phyloP scores from a whole-genome alignment of 2,329 filamentous ascomycete genomes.

The Cyphellophora attinorum region DNA sequence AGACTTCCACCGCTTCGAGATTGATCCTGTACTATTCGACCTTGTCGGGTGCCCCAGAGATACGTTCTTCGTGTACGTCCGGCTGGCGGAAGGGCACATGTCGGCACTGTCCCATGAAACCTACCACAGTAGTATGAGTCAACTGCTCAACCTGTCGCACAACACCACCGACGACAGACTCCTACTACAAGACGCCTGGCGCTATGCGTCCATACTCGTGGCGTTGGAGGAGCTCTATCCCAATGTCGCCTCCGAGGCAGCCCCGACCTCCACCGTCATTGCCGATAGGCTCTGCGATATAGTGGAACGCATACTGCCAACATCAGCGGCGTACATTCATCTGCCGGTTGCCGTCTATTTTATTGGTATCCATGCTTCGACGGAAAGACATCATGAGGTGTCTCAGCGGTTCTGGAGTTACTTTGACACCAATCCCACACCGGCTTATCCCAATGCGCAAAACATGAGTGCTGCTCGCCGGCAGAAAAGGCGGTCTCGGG shows the following conservation, averaged over 20 bases:
- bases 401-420: constrained; percentile 1
- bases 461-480: neutral
- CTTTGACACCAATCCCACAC: constrained; percentile 1
- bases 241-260: neutral
- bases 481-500: neutral
- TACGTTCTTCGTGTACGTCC: constrained; percentile 3
- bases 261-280: neutral
- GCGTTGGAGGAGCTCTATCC: constrained; percentile 2
- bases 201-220: constrained; percentile 1
- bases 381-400: neutral
- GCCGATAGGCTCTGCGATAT: constrained; percentile 2
- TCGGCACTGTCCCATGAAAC: neutral
- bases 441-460: constrained; percentile 2
- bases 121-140: neutral
- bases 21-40: constrained; percentile 3
- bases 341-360: constrained; percentile 2
- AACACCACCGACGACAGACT: constrained; percentile 1
- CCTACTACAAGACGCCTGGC: constrained; percentile 2
- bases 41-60: constrained; percentile 2
- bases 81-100: constrained; percentile 3
- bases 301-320: constrained; percentile 1
- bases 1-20: constrained; percentile 4
- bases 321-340: neutral
- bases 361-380: constrained; percentile 1
- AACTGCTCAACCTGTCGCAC: constrained; percentile 1